phyloP scores from a whole-genome alignment of 164 flowering plant genomes.

The Tetrastigma voinierianum region DNA sequence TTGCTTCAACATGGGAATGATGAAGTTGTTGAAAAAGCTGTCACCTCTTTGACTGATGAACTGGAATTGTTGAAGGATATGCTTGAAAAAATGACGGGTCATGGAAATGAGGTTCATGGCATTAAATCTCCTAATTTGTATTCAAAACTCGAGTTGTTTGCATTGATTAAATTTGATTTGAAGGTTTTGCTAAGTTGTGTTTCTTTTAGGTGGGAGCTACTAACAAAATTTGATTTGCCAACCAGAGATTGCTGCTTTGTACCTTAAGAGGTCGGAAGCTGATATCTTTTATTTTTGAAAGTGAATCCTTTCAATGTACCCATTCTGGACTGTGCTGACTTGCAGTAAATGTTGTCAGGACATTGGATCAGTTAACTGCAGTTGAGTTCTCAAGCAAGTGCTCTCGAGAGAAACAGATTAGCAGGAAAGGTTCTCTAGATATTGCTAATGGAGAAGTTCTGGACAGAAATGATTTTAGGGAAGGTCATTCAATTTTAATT shows the following conservation, averaged over 20 bases:
- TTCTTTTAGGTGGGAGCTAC: constrained; percentile 32
- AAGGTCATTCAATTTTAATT: constrained; percentile 26
- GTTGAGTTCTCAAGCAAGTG: constrained; percentile 57
- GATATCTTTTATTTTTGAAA: constrained; percentile 44
- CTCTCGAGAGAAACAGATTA: constrained; percentile 24
- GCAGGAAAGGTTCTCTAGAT: constrained; percentile 18
- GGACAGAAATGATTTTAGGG: constrained; percentile 12
- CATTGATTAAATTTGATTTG: constrained; percentile 77
- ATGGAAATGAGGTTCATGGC: constrained; percentile 17
- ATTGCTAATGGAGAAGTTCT: constrained; percentile 14
- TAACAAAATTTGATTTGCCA: constrained; percentile 39
- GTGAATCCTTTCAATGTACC: constrained; percentile 66
- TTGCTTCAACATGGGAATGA: constrained; percentile 78
- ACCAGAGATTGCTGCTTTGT: constrained; percentile 36
- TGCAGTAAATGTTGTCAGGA: constrained; percentile 56
- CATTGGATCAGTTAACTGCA: constrained; percentile 50
- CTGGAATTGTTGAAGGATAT: constrained; percentile 47
- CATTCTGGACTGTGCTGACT: constrained; percentile 39
- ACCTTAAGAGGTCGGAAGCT: constrained; percentile 56
- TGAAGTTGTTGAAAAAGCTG: constrained; percentile 68
- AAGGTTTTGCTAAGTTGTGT: constrained; percentile 66
- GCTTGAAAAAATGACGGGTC: constrained; percentile 27
- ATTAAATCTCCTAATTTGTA: constrained; percentile 20
- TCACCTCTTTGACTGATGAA: constrained; percentile 60
- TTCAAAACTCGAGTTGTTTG: constrained; percentile 62